phyloP scores from a whole-genome alignment of 2,329 filamentous ascomycete species.

The Chlorencoelia australis region DNA sequence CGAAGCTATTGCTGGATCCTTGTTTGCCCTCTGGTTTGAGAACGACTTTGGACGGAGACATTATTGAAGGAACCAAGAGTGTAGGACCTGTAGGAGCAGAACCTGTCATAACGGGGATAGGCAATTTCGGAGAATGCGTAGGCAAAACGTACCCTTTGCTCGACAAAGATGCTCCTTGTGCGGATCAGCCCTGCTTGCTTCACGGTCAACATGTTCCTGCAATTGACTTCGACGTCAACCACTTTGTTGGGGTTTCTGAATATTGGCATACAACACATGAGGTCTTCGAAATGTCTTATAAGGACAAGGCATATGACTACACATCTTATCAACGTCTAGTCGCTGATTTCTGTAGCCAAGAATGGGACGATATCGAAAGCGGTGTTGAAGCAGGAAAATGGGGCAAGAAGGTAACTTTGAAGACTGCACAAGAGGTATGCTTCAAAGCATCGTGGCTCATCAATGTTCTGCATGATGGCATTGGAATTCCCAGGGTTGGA shows the following conservation, averaged over 20 bases:
- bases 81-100: conserved; percentile 34
- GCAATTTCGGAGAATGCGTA: conserved; percentile 77
- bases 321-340: conserved; percentile 81
- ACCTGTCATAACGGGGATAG: conserved; percentile 66
- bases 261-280: conserved; percentile 99
- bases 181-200: conserved; percentile 75
- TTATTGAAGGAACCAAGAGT: conserved; percentile 30
- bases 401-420: conserved; percentile 62
- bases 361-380: conserved; percentile 68
- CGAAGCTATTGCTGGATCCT: conserved; percentile 72
- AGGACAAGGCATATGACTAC: conserved; percentile 78
- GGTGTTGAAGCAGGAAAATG: conserved; percentile 58
- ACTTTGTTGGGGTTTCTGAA: conserved; percentile 95
- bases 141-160: conserved; percentile 73
- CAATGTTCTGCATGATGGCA: conserved; percentile 90
- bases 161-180: conserved; percentile 78
- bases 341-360: conserved; percentile 70
- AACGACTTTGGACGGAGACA: conserved; percentile 60
- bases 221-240: conserved; percentile 95
- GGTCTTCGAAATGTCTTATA: conserved; percentile 69
- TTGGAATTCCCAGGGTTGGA: conserved; percentile 80
- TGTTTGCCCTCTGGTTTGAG: conserved; percentile 74
- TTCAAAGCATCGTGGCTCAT: conserved; percentile 99
- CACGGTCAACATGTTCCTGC: conserved; percentile 88
- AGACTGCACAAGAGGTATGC: conserved; percentile 76